Conservation (phyloP, 2,329 filamentous ascomycete species). For the Verticillium albo-atrum region DNA sequence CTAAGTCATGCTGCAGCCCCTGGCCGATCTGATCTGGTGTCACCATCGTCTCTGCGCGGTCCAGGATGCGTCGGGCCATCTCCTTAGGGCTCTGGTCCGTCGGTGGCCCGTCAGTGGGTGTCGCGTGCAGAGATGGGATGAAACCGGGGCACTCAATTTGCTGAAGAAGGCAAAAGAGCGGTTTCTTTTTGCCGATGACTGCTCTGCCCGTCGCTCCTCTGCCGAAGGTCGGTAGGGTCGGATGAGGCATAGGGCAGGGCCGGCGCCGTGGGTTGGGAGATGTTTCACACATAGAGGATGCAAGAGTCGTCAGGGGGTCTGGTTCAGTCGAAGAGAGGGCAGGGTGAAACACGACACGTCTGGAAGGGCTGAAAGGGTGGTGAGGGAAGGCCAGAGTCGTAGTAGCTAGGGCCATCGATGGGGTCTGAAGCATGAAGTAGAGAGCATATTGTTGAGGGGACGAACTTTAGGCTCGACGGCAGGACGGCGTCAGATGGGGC, state of each 20-base stretch:
- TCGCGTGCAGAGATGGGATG: constrained; percentile 8
- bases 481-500: background rate
- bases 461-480: background rate
- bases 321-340: constrained; percentile 1
- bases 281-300: background rate
- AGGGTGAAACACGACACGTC: constrained; percentile 11
- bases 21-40: background rate
- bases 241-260: background rate
- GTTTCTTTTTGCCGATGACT: background rate
- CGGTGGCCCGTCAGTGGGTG: background rate
- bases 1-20: background rate
- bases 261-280: background rate
- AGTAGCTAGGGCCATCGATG: no score
- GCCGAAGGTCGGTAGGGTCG: background rate
- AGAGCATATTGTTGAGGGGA: background rate
- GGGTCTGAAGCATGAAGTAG: no score
- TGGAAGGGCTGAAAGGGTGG: constrained; percentile 1
- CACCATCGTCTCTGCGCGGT: background rate
- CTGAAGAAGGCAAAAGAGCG: background rate
- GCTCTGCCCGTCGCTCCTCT: no score
- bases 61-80: background rate
- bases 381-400: background rate
- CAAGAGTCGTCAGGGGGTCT: background rate
- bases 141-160: background rate
- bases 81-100: background rate